phyloP scores from a whole-genome alignment of 2,329 filamentous ascomycete species.

The Peltaster fructicola region DNA sequence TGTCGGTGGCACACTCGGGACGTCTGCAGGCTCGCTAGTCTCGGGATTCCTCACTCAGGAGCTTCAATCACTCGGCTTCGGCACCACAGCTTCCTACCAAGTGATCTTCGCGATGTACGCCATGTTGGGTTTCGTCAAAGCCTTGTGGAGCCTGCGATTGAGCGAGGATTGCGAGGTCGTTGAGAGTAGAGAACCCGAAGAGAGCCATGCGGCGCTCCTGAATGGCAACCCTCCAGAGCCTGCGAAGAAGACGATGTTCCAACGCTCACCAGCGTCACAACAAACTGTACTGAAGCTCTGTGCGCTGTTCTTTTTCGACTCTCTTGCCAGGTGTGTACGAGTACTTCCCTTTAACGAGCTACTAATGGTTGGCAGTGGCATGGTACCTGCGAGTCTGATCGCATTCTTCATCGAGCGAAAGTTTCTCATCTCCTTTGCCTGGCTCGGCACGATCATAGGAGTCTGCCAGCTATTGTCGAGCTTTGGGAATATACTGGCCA shows the following conservation, averaged over 20 bases:
- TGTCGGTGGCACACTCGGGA: slow-evolving; percentile 14
- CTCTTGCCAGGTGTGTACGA: slow-evolving; percentile 35
- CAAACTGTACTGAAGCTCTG: slow-evolving; percentile 41
- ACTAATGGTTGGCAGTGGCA: slow-evolving; percentile 50
- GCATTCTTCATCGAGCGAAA: slow-evolving; percentile 38
- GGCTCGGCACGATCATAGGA: slow-evolving; percentile 36
- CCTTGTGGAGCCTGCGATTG: slow-evolving; percentile 21
- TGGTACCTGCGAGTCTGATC: slow-evolving; percentile 35
- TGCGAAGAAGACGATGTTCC: slow-evolving; percentile 21
- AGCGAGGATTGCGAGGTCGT: slow-evolving; percentile 22
- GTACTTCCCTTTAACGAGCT: too few relatives aligned
- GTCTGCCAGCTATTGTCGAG: slow-evolving; percentile 24
- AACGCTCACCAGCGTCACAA: slow-evolving; percentile 35
- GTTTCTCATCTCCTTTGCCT: slow-evolving; percentile 32
- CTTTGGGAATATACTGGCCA: slow-evolving; percentile 31
- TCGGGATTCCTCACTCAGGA: slow-evolving; percentile 22
- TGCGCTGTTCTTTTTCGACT: slow-evolving; percentile 49
- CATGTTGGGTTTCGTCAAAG: slow-evolving; percentile 22
- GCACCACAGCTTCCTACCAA: slow-evolving; percentile 21
- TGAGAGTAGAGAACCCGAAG: not conserved
- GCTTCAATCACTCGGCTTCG: slow-evolving; percentile 20
- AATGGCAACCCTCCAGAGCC: not conserved
- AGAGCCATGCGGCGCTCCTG: not conserved
- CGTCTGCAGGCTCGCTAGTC: slow-evolving; percentile 13
- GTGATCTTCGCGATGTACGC: slow-evolving; percentile 28